These are phyloP conservation scores for Malus asiatica DNA, from an alignment of 306 rosid species.

Conservation along the genomic window DNA sequence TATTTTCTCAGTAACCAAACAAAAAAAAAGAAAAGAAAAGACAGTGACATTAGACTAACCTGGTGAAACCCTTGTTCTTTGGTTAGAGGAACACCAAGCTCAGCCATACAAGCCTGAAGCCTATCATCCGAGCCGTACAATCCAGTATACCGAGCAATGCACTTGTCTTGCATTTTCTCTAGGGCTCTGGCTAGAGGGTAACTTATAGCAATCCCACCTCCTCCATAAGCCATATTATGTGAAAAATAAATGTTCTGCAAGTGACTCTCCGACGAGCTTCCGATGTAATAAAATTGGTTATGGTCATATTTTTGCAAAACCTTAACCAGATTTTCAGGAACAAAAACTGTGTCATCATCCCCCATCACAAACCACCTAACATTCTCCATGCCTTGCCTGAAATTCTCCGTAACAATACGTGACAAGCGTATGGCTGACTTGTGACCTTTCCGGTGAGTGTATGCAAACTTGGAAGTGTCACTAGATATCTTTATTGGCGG, in stretches of 20 bases:
- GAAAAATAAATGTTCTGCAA: constrained; percentile 62
- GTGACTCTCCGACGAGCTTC: constrained; percentile 64
- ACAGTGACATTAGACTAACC: constrained; percentile 25
- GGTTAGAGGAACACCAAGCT: constrained; percentile 77
- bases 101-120: constrained; percentile 79
- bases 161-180: constrained; percentile 61
- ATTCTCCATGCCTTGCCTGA: constrained; percentile 33
- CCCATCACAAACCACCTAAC: constrained; percentile 84
- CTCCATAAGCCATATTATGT: constrained; percentile 67
- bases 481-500: constrained; percentile 45
- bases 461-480: constrained; percentile 45
- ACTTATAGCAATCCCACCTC: constrained; percentile 72
- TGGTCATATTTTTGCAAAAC: constrained; percentile 62
- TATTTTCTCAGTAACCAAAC: not conserved
- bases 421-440: constrained; percentile 61
- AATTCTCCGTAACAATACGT: constrained; percentile 53
- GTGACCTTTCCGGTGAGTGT: constrained; percentile 41
- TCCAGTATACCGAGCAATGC: constrained; percentile 48
- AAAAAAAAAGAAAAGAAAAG: not conserved
- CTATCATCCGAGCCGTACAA: constrained; percentile 70
- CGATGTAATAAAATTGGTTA: constrained; percentile 53
- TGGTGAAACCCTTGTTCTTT: constrained; percentile 69
- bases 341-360: constrained; percentile 66
- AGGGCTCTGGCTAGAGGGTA: constrained; percentile 50
- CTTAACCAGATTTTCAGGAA: constrained; percentile 46